A percentile compares a stretch with the other conserved stretches of the same genome.
Conservation (phyloP, 2,329 filamentous ascomycete species). For the Dactylella cylindrospora region DNA sequence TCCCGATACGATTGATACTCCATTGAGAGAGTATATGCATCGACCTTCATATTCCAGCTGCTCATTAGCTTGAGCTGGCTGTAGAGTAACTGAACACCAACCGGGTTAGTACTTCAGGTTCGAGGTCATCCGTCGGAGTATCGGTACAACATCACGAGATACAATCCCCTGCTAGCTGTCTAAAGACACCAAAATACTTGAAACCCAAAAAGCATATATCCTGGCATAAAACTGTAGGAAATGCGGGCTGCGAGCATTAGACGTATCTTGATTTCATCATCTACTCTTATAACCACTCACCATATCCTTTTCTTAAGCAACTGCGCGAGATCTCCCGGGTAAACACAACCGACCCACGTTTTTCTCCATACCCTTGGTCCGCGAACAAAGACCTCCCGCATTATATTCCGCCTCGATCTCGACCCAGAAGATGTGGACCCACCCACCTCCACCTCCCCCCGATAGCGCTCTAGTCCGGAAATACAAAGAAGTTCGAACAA, state of each 20-base stretch:
- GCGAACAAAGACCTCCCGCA: too few species aligned
- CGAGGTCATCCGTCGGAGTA: background rate
- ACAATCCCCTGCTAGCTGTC: slow-evolving; percentile 24
- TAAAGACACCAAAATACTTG: slow-evolving; percentile 10
- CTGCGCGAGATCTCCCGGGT: slow-evolving; percentile 6
- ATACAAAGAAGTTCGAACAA: slow-evolving; percentile 16
- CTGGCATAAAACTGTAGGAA: background rate
- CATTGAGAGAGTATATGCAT: slow-evolving; percentile 8
- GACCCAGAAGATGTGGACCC: slow-evolving; percentile 26
- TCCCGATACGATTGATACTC: too few species aligned
- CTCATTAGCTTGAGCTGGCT: slow-evolving; percentile 42
- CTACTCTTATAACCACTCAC: background rate
- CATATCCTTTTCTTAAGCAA: background rate
- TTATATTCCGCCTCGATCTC: too few species aligned
- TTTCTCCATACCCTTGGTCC: too few species aligned
- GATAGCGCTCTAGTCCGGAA: slow-evolving; percentile 14
- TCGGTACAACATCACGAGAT: slow-evolving; percentile 16
- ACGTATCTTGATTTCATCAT: background rate
- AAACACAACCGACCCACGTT: background rate
- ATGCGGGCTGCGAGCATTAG: background rate
- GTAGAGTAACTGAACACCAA: background rate
- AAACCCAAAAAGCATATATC: slow-evolving; percentile 15
- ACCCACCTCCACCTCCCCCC: slow-evolving; percentile 32
- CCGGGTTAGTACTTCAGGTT: background rate
- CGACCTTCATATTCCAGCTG: slow-evolving; percentile 17